These are phyloP conservation scores for Boletus pseudopeckii DNA, from an alignment of 768 basidiomycete genomes.

Conservation along the genomic window DNA sequence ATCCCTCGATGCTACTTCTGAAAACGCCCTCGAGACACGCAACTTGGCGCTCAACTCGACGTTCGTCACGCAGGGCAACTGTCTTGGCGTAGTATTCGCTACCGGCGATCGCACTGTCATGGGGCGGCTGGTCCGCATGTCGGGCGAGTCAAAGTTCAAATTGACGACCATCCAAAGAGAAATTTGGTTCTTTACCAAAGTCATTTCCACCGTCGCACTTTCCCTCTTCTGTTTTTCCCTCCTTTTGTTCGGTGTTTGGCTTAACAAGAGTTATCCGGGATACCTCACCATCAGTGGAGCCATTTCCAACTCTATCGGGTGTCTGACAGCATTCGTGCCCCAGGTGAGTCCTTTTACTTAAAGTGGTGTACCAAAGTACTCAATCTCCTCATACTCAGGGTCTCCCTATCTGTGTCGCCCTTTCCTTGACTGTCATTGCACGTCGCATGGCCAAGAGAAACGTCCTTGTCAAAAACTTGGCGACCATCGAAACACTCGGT, in stretches of 20 bases:
- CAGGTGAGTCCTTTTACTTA: constrained; percentile 23
- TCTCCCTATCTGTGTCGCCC: constrained; percentile 42
- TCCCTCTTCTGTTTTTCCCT: constrained; percentile 41
- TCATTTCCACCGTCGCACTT: constrained; percentile 42
- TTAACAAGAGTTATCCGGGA: constrained; percentile 32
- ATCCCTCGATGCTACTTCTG: constrained; percentile 43
- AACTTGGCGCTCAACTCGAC: constrained; percentile 50
- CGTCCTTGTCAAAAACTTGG: constrained; percentile 48
- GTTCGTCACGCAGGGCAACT: constrained; percentile 40
- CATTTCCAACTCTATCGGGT: constrained; percentile 39
- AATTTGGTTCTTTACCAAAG: constrained; percentile 51
- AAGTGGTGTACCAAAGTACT: neutral
- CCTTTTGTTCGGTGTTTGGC: constrained; percentile 43
- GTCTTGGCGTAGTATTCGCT: constrained; percentile 40
- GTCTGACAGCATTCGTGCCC: constrained; percentile 41
- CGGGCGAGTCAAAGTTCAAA: constrained; percentile 43
- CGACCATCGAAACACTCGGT: constrained; percentile 53
- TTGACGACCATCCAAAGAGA: constrained; percentile 47
- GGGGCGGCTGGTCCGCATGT: constrained; percentile 56
- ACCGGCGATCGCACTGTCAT: constrained; percentile 44
- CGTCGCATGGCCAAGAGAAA: constrained; percentile 47
- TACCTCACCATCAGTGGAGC: constrained; percentile 34
- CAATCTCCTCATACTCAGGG: constrained; percentile 21
- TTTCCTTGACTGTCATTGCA: constrained; percentile 49
- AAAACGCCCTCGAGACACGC: constrained; percentile 47